Base-by-base conservation (phyloP, 2,329 filamentous ascomycete genomes). In the Rhynchosporium agropyri region DNA sequence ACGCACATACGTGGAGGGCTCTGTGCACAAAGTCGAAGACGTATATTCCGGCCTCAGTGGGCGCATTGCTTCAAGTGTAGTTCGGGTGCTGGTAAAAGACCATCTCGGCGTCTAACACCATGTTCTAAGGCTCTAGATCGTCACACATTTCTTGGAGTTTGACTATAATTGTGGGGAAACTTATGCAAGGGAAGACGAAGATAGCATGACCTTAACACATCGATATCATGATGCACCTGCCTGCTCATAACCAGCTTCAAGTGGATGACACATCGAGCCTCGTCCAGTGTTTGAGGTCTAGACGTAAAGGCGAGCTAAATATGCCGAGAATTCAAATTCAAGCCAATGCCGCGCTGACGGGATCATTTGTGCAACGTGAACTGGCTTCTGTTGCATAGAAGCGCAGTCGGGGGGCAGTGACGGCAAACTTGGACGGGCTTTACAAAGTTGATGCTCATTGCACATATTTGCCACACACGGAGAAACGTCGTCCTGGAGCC, bases 291-390 rank as follows among this genome's bases (percentile, higher is more conserved):
- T 38, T n/a, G 36, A 20, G 42, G 13, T n/a, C 43, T 9, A 57
- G 54, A 45, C n/a, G 31, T 57, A 15, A 20, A 1, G 20, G 20
- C 33, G 26, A 13, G 38, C 28, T 28, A 15, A 13, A 28, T 36
- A 45, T 38, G 28, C 15, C 15, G 42, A 13, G 56, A 40, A 8
- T 38, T 13, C 45, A 48, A 40, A 8, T 38, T 13, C 45, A 48
- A 15, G 42, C 36, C 58, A 60, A 26, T 60, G n/a, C 58, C 58
- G 36, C 42, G 36, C 45, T 48, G 40, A 42, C 38, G 58, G 58
- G 58, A 53, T 46, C 20, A 51, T n/a, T 26, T 33, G n/a, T 60
- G 58, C 48, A 60, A 60, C 58, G 48, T 60, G 36, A 40, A 45
- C 31, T 40, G 54, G 38, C 42, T 45, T 36, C 33, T 31, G 29